Conservation (phyloP, 768 basidiomycete genomes). For the Cubamyces lactineus region DNA sequence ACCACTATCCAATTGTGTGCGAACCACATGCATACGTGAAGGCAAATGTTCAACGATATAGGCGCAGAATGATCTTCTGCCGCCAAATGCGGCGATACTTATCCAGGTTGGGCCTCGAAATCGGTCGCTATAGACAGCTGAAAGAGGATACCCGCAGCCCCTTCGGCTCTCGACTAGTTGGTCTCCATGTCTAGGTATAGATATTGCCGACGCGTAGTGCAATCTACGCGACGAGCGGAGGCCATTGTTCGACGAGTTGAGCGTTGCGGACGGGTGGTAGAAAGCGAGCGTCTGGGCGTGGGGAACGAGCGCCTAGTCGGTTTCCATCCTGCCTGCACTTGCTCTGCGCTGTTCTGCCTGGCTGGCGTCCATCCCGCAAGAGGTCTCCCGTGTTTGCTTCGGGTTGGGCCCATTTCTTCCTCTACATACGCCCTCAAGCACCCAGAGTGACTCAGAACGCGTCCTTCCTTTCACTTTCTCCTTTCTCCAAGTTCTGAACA, state of each 20-base stretch:
- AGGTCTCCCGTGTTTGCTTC: slow-evolving; percentile 20
- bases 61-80: too few species aligned
- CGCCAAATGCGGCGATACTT: too few species aligned
- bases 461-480: slow-evolving; percentile 33
- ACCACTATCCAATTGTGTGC: too few species aligned
- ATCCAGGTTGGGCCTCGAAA: too few species aligned
- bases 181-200: too few species aligned
- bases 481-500: slow-evolving; percentile 24
- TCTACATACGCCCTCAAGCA: slow-evolving; percentile 16
- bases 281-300: slow-evolving; percentile 9
- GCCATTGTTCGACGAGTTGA: slow-evolving; percentile 20
- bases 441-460: slow-evolving; percentile 32
- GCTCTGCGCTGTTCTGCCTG: slow-evolving; percentile 31
- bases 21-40: too few species aligned
- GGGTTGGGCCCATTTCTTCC: slow-evolving; percentile 21
- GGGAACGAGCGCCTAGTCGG: slow-evolving; percentile 12
- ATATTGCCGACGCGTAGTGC: background rate
- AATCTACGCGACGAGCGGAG: background rate
- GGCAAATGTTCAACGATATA: too few species aligned
- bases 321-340: slow-evolving; percentile 26
- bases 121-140: too few species aligned
- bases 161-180: too few species aligned
- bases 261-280: background rate
- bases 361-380: slow-evolving; percentile 28
- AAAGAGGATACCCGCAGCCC: too few species aligned